A percentile compares a stretch with the other conserved stretches of the same genome.
Conservation (phyloP, 1,284 basidiomycete genomes). For the Sporisorium exsertum region DNA sequence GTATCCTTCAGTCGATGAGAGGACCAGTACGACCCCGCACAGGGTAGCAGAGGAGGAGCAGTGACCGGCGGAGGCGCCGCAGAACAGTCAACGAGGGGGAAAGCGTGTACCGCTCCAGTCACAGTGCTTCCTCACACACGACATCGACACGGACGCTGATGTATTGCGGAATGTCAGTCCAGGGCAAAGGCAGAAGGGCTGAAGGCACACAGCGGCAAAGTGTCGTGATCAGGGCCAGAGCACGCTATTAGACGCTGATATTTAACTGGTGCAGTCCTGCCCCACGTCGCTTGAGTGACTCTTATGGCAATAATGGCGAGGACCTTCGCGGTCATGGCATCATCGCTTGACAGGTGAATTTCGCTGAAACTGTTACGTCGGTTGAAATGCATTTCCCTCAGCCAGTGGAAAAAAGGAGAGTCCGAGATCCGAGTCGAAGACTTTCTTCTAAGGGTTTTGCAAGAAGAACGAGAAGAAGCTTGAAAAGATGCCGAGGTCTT, state of each 20-base stretch:
- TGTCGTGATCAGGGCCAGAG: slow-evolving; percentile 14
- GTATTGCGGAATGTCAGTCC: background rate
- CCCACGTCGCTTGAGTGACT: background rate
- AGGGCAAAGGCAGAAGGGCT: background rate
- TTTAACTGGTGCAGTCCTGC: slow-evolving; percentile 18
- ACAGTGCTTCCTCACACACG: slow-evolving; percentile 38
- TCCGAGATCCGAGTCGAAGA: slow-evolving; percentile 34
- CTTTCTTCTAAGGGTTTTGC: slow-evolving; percentile 34
- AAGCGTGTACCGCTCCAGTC: slow-evolving; percentile 35
- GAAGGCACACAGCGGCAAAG: background rate
- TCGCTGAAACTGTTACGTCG: background rate
- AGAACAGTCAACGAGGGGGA: background rate
- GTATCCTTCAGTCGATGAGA: background rate
- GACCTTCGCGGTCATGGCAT: slow-evolving; percentile 44
- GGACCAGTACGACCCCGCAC: slow-evolving; percentile 10
- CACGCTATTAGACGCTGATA: slow-evolving; percentile 14
- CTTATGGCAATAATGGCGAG: slow-evolving; percentile 41
- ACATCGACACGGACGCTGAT: slow-evolving; percentile 27
- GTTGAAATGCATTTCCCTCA: too few relatives aligned
- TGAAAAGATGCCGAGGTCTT: background rate
- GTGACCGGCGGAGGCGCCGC: slow-evolving; percentile 16
- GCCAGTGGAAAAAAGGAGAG: background rate
- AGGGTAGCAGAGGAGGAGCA: background rate
- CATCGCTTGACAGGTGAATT: slow-evolving; percentile 8
- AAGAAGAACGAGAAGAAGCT: slow-evolving; percentile 5